Base-by-base conservation (phyloP, 108 stramenopile genomes). In the Cylindrotheca closterium region DNA sequence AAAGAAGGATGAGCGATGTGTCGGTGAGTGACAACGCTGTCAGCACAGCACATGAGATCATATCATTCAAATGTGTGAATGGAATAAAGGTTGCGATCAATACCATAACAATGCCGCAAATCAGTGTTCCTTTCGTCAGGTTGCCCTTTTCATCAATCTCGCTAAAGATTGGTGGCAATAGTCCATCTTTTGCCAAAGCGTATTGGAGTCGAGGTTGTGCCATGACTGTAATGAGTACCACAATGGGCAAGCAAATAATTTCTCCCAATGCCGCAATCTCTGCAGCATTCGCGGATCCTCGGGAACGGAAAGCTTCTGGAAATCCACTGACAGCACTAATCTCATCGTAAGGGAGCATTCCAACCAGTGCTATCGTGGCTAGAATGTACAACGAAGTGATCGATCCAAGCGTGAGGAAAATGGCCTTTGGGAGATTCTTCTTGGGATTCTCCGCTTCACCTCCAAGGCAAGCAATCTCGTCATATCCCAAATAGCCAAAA, bases 401-500 rank as follows among this genome's bases (percentile, higher is more conserved):
- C 51, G 82, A 66, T 19, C 48, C 65, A 22, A 97, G 49, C 0
- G 94, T 93, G 19, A 71, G 78, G 25, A 95, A 61, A 29, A 97
- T 81, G 10, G 89, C 86, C 29, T 66, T 63, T 2, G 96, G 95
- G 50, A 96, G 68, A 60, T 93, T 87, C 21, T 68, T 51, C 19
- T 67, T 51, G 21, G 96, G 89, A 77, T 97, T 70, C 31, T 80
- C 79, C 4, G 96, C 88, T 71, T 97, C 96, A 8, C 76, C 75
- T 0, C 91, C 89, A 47, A 97, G 65, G 42, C 90, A 92, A 56
- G 83, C 84, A 28, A 96, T 80, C 58, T 93, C 94, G 72, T 97
- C 96, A 65, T 90, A 97, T 2, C 96, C 96, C 22, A 97, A 63
- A 57, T 88, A 97, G 2, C 93, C 96, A 79, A 97, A 97, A 70